phyloP scores from a whole-genome alignment of 768 basidiomycete genomes.

The Rossbeevera mucosa region DNA sequence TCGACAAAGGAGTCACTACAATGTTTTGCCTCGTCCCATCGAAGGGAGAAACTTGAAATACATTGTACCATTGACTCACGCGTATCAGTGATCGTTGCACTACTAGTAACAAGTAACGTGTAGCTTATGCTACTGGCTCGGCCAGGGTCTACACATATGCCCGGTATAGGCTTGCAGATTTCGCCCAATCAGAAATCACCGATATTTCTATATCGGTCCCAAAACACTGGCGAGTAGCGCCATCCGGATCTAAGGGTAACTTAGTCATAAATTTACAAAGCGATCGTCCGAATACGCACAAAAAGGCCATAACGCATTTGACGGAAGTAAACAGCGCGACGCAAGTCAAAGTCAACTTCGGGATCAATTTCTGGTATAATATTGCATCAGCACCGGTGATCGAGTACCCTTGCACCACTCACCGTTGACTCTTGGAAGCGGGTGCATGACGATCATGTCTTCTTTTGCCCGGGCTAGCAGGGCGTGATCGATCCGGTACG shows the following conservation, averaged over 20 bases:
- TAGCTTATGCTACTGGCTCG: too few species aligned
- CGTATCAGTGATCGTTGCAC: too few species aligned
- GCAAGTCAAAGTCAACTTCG: slow-evolving; percentile 94
- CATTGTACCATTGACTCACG: too few species aligned
- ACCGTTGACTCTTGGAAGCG: slow-evolving; percentile 91
- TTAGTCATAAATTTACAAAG: background rate
- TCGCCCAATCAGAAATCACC: background rate
- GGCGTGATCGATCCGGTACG: slow-evolving; percentile 91
- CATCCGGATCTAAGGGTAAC: slow-evolving; percentile 59
- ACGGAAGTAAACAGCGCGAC: slow-evolving; percentile 94
- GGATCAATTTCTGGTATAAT: slow-evolving; percentile 86
- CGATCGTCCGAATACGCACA: slow-evolving; percentile 46
- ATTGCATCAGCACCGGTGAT: slow-evolving; percentile 7
- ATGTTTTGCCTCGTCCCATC: too few species aligned
- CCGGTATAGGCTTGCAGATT: background rate
- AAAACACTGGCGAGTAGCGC: slow-evolving; percentile 71
- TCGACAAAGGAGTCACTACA: too few species aligned
- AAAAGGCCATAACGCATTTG: slow-evolving; percentile 98
- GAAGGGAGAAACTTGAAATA: too few species aligned
- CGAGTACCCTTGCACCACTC: slow-evolving; percentile 19
- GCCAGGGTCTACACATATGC: background rate
- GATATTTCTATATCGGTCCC: slow-evolving; percentile 23
- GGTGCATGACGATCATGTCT: slow-evolving; percentile 99
- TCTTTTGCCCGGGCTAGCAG: slow-evolving; percentile 90
- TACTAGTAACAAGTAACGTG: too few species aligned